These are phyloP conservation scores for Fusarium tuaranense DNA, from an alignment of 2,329 filamentous ascomycete genomes.

Conservation along the genomic window DNA sequence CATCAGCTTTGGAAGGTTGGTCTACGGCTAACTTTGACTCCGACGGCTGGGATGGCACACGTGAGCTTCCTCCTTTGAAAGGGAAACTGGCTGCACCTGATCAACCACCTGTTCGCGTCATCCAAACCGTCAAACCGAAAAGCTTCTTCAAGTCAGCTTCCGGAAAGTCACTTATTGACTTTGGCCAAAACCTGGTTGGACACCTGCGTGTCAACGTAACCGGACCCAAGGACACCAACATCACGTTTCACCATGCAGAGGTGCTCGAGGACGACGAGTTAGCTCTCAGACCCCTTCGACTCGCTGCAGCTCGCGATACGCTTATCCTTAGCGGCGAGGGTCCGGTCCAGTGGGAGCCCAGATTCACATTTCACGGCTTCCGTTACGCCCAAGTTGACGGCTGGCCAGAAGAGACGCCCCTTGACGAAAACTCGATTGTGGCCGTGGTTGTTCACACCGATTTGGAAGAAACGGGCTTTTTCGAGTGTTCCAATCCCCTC, in stretches of 20 bases:
- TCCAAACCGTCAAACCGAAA: conserved; percentile 46
- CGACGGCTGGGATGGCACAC: conserved; percentile 51
- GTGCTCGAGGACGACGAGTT: conserved; percentile 64
- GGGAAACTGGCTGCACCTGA: conserved; percentile 48
- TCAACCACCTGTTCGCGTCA: conserved; percentile 54
- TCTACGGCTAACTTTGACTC: conserved; percentile 48
- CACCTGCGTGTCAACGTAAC: conserved; percentile 55
- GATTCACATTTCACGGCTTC: conserved; percentile 67
- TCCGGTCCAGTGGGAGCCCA: conserved; percentile 43
- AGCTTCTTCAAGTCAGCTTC: conserved; percentile 52
- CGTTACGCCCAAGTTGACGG: conserved; percentile 61
- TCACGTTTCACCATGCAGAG: conserved; percentile 64
- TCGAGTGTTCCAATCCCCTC: conserved; percentile 62
- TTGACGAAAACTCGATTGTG: conserved; percentile 34
- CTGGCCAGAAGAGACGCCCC: conserved; percentile 46
- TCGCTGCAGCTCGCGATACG: conserved; percentile 56
- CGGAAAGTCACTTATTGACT: conserved; percentile 63
- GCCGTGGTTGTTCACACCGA: conserved; percentile 62
- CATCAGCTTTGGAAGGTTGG: conserved; percentile 43
- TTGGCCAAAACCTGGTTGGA: conserved; percentile 70
- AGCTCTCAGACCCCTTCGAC: conserved; percentile 52
- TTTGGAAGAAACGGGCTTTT: conserved; percentile 61
- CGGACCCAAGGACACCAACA: conserved; percentile 53
- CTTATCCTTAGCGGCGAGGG: conserved; percentile 3
- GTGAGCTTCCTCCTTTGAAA: background rate